phyloP scores from a whole-genome alignment of 768 basidiomycete genomes.

The Tulasnella sp. region DNA sequence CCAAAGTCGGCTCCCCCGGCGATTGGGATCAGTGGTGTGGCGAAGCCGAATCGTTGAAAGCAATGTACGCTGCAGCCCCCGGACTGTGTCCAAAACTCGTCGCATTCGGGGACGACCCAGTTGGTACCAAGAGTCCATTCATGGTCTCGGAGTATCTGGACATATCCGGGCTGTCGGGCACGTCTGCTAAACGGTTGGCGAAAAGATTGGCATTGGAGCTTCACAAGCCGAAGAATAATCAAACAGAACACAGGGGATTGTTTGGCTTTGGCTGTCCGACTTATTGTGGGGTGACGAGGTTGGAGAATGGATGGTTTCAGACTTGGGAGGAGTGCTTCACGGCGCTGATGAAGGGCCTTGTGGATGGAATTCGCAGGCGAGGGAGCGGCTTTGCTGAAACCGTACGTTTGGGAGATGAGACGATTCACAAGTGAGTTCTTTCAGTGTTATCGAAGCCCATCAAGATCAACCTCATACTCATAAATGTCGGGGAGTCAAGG shows the following conservation, averaged over 20 bases:
- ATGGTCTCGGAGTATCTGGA: conserved; percentile 69
- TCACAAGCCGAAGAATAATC: conserved; percentile 32
- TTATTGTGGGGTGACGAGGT: conserved; percentile 60
- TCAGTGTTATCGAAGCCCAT: neutral
- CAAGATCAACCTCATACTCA: neutral
- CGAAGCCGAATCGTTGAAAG: conserved; percentile 57
- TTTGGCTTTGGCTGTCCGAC: conserved; percentile 68
- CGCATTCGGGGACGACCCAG: conserved; percentile 35
- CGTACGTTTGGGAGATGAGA: conserved; percentile 40
- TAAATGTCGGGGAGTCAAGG: conserved; percentile 29
- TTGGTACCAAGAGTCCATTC: conserved; percentile 34
- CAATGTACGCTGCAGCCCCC: conserved; percentile 53
- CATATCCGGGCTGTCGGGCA: conserved; percentile 36
- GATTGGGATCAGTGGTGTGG: conserved; percentile 58
- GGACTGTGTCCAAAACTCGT: conserved; percentile 47
- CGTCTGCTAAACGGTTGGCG: conserved; percentile 42
- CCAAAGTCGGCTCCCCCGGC: conserved; percentile 40
- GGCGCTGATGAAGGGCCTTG: conserved; percentile 47
- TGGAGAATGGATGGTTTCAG: conserved; percentile 61
- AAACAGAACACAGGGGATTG: conserved; percentile 27
- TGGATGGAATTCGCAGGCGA: conserved; percentile 35
- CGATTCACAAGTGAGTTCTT: conserved; percentile 36
- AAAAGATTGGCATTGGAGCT: conserved; percentile 55
- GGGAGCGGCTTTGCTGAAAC: conserved; percentile 34
- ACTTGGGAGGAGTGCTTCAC: conserved; percentile 62